Evolutionary conservation across 768 basidiomycete species (phyloP), one percentile per base, ranked within the genome.

Genomic region (Kwoniella sp.): DNA sequence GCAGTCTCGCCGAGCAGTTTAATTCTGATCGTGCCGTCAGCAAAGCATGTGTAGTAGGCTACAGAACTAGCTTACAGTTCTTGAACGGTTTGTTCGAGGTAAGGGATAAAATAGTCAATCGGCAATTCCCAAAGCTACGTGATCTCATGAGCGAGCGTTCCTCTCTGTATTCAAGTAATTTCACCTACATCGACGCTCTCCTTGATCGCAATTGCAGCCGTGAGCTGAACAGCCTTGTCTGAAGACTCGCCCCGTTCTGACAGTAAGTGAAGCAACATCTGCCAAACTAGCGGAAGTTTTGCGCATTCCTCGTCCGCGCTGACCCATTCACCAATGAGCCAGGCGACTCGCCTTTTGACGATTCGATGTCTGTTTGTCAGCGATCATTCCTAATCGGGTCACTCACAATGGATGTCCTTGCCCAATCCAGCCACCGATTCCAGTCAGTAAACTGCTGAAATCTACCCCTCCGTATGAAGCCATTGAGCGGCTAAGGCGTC

Each of bases 341-440:
- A 96, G 0, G 94, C 92, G 68, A 97, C 89, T 30, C 94, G 86
- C n/a, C 92, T 86, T 79, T 97, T 95, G 65, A 98, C 86, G 58
- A 98, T 90, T 0, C 90, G 89, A 76, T 89, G 92, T 61, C 93
- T 95, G 60, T 27, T 46, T 10, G 44, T 69, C 49, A 69, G 66
- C 58, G 29, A 10, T 12, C n/a, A 2, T 37, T 51, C 36, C 52
- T 19, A 29, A 49, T 6, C 12, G n/a, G 22, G n/a, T 3, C 25
- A 65, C 65, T 59, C 30, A 76, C 72, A 73, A 40, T 47, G 74
- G 74, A 19, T 70, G 44, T 0, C 60, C 63, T 47, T 64, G 65
- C 7, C 66, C 62, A 5, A 74, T 60, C 74, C 74, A 76, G 2
- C 46, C 51, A 10, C 63, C 61, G 2, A 65, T 63, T 12, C 61